Evolutionary conservation across 352 stramenopile species (phyloP).

Genomic region (Globisporangium splendens): DNA sequence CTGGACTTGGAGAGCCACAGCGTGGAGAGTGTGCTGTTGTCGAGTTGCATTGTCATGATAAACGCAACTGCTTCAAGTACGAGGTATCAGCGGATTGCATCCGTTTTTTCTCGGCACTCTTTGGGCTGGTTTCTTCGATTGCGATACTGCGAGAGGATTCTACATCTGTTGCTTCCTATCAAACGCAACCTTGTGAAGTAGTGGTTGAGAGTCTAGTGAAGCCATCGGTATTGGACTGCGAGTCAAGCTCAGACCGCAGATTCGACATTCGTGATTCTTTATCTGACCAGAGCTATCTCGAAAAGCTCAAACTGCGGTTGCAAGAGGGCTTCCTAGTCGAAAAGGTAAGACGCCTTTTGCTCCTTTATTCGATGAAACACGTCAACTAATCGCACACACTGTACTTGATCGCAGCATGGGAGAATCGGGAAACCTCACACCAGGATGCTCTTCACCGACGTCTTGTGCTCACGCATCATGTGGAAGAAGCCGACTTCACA

Average conservation of each 20-base stretch:
- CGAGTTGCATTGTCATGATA: conserved; percentile 11
- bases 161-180: not conserved
- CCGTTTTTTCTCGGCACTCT: conserved; percentile 6
- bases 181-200: not conserved
- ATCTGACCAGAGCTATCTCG: conserved; percentile 11
- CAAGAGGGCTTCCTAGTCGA: conserved; percentile 36
- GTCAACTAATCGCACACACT: not conserved
- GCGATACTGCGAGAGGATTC: not conserved
- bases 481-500: conserved; percentile 31
- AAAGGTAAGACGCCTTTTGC: conserved; percentile 23
- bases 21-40: conserved; percentile 3
- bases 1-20: conserved; percentile 6
- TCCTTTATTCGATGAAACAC: not conserved
- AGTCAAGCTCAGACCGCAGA: conserved; percentile 4
- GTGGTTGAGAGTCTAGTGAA: not conserved
- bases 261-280: conserved; percentile 16
- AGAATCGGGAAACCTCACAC: conserved; percentile 35
- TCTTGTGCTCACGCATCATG: conserved; percentile 29
- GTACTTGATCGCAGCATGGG: conserved; percentile 24
- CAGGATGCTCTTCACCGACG: conserved; percentile 32
- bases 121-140: not conserved
- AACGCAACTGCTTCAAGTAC: conserved; percentile 12
- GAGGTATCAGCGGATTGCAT: conserved; percentile 5
- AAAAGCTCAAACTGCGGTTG: conserved; percentile 36
- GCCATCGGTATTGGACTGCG: not conserved